phyloP scores from a whole-genome alignment of 441 rosid species.

The Eutrema salsugineum region DNA sequence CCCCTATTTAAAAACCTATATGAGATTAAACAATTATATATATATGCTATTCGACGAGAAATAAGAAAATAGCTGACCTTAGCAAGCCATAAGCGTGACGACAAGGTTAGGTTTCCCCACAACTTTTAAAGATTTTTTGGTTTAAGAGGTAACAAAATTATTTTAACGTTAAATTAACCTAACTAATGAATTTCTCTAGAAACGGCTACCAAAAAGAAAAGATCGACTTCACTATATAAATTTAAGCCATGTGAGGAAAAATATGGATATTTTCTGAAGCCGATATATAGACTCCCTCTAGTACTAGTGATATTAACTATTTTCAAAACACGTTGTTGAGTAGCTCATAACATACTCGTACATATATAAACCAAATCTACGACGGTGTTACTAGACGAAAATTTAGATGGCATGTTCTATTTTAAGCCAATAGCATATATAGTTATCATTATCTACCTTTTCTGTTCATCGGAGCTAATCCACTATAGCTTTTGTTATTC shows the following conservation, averaged over 20 bases:
- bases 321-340: background rate
- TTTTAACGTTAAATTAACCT: background rate
- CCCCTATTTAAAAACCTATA: background rate
- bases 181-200: background rate
- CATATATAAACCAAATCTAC: background rate
- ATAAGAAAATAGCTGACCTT: constrained; percentile 18
- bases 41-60: background rate
- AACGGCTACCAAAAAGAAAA: background rate
- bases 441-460: background rate
- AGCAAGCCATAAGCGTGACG: constrained; percentile 32
- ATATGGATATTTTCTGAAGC: background rate
- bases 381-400: background rate
- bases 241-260: no score
- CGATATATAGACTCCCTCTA: background rate
- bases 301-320: background rate
- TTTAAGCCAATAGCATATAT: background rate
- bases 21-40: background rate
- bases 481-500: background rate
- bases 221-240: background rate
- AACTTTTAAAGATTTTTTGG: no score
- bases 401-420: background rate
- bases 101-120: background rate
- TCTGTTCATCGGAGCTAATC: background rate
- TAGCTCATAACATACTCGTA: background rate
- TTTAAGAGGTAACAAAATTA: background rate